Conservation (phyloP, 768 basidiomycete species). For the Kwoniella sp. region DNA sequence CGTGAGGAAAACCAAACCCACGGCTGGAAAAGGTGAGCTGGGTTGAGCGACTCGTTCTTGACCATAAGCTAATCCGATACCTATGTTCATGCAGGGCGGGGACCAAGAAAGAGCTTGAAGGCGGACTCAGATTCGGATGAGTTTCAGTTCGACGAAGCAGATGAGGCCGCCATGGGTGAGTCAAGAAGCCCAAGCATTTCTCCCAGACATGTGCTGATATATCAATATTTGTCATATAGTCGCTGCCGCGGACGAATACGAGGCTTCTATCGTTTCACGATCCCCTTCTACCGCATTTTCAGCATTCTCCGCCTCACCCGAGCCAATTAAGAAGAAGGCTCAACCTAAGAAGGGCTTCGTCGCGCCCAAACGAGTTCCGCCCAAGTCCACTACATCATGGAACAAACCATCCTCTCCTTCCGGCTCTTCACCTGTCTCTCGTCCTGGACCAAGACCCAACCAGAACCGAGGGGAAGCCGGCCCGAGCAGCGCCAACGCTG, state of each 20-base stretch:
- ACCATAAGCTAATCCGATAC: too few relatives aligned
- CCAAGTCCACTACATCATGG: constrained; percentile 23
- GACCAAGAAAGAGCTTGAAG: constrained; percentile 48
- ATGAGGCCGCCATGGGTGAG: constrained; percentile 50
- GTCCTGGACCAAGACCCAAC: constrained; percentile 39
- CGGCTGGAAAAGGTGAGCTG: constrained; percentile 13
- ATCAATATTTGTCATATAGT: constrained; percentile 21
- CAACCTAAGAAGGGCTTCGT: constrained; percentile 26
- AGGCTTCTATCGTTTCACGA: constrained; percentile 24
- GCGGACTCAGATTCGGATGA: constrained; percentile 50
- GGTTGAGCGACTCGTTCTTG: too few relatives aligned
- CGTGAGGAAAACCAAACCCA: neutral
- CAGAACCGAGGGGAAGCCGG: neutral
- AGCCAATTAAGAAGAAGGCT: constrained; percentile 27
- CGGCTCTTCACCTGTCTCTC: constrained; percentile 19
- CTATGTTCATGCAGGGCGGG: constrained; percentile 22
- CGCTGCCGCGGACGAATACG: constrained; percentile 46
- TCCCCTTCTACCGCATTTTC: constrained; percentile 28
- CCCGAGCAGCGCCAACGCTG: neutral
- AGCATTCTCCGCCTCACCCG: constrained; percentile 17
- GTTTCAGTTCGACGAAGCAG: constrained; percentile 46
- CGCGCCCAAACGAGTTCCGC: constrained; percentile 25
- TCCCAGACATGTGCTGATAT: neutral
- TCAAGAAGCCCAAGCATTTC: neutral
- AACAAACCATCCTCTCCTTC: constrained; percentile 6